A percentile compares a stretch with the other conserved stretches of the same genome.
These are phyloP conservation scores for Spongispora temasekensis DNA, from an alignment of 1,284 basidiomycete genomes.

Conservation along the genomic window DNA sequence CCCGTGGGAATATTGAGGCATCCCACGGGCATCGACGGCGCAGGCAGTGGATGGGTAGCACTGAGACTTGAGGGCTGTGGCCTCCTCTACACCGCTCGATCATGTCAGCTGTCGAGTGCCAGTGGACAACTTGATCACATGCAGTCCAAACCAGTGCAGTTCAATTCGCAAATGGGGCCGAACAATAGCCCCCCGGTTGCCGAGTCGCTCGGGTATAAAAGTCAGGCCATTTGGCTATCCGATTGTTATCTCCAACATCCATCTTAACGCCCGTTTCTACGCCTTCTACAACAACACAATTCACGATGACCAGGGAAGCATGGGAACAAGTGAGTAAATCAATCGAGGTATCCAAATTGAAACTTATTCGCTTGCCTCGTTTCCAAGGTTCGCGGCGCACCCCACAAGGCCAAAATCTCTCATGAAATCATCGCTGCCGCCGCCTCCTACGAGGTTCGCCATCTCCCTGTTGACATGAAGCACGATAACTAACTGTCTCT, in stretches of 20 bases:
- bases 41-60: too few relatives aligned
- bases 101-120: too few relatives aligned
- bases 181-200: neutral
- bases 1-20: too few relatives aligned
- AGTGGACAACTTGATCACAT: neutral
- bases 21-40: too few relatives aligned
- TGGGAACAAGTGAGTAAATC: neutral
- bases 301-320: neutral
- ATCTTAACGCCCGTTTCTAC: neutral
- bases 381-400: neutral
- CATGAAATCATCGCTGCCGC: slow-evolving; percentile 33
- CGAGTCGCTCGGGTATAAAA: neutral
- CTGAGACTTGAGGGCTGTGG: too few relatives aligned
- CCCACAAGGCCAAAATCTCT: slow-evolving; percentile 25
- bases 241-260: neutral
- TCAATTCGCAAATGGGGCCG: neutral
- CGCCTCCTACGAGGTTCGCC: slow-evolving; percentile 27
- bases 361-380: neutral
- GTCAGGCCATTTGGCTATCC: neutral
- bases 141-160: slow-evolving; percentile 12
- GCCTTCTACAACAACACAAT: neutral
- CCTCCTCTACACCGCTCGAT: too few relatives aligned
- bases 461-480: neutral
- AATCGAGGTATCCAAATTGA: neutral
- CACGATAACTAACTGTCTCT: slow-evolving; percentile 5